Evolutionary conservation across 2,329 filamentous ascomycete genomes (phyloP).

Genomic region (Pseudopyricularia cyperi): DNA sequence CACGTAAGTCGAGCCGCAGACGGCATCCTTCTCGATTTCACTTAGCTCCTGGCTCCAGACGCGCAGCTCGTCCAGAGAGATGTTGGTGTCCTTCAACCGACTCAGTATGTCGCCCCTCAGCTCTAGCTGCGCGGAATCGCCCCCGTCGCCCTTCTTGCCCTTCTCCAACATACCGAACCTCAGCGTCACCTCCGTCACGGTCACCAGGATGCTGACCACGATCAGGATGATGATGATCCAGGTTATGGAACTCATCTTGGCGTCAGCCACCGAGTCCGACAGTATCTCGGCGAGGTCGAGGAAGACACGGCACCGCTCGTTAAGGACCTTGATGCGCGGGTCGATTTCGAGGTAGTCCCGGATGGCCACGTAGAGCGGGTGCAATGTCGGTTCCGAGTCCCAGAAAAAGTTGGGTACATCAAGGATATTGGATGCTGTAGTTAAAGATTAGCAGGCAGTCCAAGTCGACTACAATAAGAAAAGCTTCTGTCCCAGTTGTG

Average conservation of each 20-base stretch:
- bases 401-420: constrained; percentile 97
- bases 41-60: constrained; percentile 9
- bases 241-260: constrained; percentile 91
- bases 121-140: background rate
- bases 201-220: constrained; percentile 79
- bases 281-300: constrained; percentile 92
- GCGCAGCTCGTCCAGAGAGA: constrained; percentile 10
- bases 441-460: background rate
- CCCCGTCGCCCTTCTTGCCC: constrained; percentile 9
- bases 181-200: constrained; percentile 75
- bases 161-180: constrained; percentile 62
- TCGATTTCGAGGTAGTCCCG: constrained; percentile 98
- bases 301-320: constrained; percentile 93
- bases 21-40: constrained; percentile 7
- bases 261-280: constrained; percentile 80
- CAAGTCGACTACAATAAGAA: background rate
- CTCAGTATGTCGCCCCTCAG: background rate
- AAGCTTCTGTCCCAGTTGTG: too few relatives aligned
- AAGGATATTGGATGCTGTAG: constrained; percentile 77
- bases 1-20: constrained; percentile 10
- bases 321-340: constrained; percentile 87
- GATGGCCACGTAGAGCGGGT: constrained; percentile 86
- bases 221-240: constrained; percentile 98
- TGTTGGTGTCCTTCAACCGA: constrained; percentile 1
- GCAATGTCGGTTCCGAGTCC: constrained; percentile 90